A percentile compares a stretch with the other conserved stretches of the same genome.
phyloP scores from a whole-genome alignment of 208 protist species.

The Blechomonas ayalai region DNA sequence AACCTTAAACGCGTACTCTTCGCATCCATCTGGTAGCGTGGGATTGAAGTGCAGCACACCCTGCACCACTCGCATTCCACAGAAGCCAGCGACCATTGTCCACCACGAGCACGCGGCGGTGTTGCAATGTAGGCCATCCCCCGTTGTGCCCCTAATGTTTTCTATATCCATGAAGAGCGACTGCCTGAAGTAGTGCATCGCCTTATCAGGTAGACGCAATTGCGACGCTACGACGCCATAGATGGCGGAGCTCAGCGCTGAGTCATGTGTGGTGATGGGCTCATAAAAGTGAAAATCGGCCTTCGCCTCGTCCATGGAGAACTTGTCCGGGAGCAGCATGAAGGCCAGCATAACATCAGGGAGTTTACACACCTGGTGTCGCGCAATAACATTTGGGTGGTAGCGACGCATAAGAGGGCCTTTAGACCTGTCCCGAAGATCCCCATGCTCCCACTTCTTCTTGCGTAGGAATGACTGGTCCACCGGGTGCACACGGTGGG shows the following conservation, averaged over 20 bases:
- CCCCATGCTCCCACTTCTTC: conserved; percentile 70
- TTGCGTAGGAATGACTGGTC: conserved; percentile 85
- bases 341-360: conserved; percentile 82
- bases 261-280: conserved; percentile 74
- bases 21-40: conserved; percentile 53
- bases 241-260: conserved; percentile 58
- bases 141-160: conserved; percentile 66
- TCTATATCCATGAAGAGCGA: conserved; percentile 68
- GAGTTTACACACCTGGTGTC: conserved; percentile 75
- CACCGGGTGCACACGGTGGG: conserved; percentile 71
- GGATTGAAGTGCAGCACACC: conserved; percentile 82
- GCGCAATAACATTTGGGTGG: conserved; percentile 80
- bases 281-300: conserved; percentile 86
- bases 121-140: conserved; percentile 64
- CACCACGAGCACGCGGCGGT: conserved; percentile 78
- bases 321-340: conserved; percentile 62
- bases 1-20: conserved; percentile 69
- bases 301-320: conserved; percentile 70
- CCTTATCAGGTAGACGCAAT: conserved; percentile 51
- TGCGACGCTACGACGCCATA: conserved; percentile 69
- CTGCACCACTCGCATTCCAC: conserved; percentile 66
- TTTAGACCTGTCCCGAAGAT: conserved; percentile 27
- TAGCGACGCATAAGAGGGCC: conserved; percentile 49
- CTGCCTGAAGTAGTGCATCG: conserved; percentile 39
- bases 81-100: conserved; percentile 71